Evolutionary conservation across 2,329 filamentous ascomycete genomes (phyloP).

Genomic region (Neofusicoccum sp.): DNA sequence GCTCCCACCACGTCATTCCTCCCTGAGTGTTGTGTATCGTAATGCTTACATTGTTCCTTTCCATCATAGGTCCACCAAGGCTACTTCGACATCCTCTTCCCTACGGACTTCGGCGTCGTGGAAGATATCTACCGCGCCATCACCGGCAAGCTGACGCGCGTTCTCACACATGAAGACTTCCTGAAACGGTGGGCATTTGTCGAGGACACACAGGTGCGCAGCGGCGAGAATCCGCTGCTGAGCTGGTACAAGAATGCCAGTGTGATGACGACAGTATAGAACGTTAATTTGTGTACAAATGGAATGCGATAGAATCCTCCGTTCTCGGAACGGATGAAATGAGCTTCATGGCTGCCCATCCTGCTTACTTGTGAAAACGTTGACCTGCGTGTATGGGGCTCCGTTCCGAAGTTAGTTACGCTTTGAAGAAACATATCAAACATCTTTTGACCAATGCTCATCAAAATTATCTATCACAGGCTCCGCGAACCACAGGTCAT

Average conservation of each 20-base stretch:
- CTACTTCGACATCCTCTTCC: slow-evolving; percentile 98
- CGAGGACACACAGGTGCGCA: slow-evolving; percentile 83
- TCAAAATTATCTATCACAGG: too few relatives aligned
- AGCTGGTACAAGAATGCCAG: slow-evolving; percentile 95
- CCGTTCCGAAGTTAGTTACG: too few relatives aligned
- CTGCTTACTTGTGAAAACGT: too few relatives aligned
- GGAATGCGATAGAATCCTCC: not conserved
- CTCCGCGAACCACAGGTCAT: not conserved
- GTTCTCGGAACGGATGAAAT: too few relatives aligned
- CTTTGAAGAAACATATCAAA: too few relatives aligned
- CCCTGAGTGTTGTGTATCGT: not conserved
- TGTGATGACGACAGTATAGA: slow-evolving; percentile 80
- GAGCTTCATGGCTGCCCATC: too few relatives aligned
- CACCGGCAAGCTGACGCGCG: slow-evolving; percentile 85
- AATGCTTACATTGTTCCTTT: not conserved
- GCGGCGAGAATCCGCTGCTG: slow-evolving; percentile 89
- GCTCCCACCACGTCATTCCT: slow-evolving; percentile 30
- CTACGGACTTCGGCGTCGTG: slow-evolving; percentile 87
- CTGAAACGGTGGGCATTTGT: slow-evolving; percentile 85
- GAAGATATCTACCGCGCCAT: slow-evolving; percentile 90
- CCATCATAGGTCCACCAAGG: slow-evolving; percentile 94
- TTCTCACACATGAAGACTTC: slow-evolving; percentile 86
- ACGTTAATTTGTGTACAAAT: not conserved
- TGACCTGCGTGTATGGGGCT: too few relatives aligned
- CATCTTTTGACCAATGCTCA: too few relatives aligned